Evolutionary conservation across 1,284 basidiomycete species (phyloP), one percentile per base, ranked within the genome.

Genomic region (Cutaneotrichosporon sp.): DNA sequence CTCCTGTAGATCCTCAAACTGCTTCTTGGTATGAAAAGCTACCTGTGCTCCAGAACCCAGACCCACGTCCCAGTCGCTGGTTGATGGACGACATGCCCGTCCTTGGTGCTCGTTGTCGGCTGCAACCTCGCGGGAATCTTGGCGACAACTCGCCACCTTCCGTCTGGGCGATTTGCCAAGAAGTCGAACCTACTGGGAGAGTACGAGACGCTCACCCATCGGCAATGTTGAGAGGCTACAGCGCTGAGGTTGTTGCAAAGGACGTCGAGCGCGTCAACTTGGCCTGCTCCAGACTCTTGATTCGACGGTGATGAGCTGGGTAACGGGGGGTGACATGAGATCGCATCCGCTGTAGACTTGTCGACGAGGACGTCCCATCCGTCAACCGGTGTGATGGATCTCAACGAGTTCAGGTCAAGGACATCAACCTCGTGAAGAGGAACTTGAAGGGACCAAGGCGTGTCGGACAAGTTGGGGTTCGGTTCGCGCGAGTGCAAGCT

Each of bases 301-400:
- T 31, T 21, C 34, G 30, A 26, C 32, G 4, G 36, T 5, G 13
- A n/a, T 34, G 51, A 31, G 11, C 5, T 21, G 5, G 22, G 47
- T 2, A 32, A 8, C 10, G 62, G 60, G n/a, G 62, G 69, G 1
- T 72, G 71, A 56, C 77, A 78, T 6, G 78, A 76, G 10, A 80
- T 78, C 4, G 78, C 78, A 59, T 80, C 78, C 1, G 74, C 73
- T 0, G 78, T 78, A 0, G 76, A 78, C 61, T 80, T 80, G 64
- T 80, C 78, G 32, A 78, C 40, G 0, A 78, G 9, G 9, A 78
- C 30, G 56, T 77, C 72, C 70, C 72, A 79, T 18, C 69, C 67
- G 11, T 47, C 60, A 2, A 55, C 21, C 9, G 68, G 66, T 5
- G 42, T 21, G 3, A 11, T 22, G 9, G 16, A 34, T 14, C 42